Base-by-base conservation (phyloP, 352 stramenopile genomes). In the Globisporangium cystogenes region DNA sequence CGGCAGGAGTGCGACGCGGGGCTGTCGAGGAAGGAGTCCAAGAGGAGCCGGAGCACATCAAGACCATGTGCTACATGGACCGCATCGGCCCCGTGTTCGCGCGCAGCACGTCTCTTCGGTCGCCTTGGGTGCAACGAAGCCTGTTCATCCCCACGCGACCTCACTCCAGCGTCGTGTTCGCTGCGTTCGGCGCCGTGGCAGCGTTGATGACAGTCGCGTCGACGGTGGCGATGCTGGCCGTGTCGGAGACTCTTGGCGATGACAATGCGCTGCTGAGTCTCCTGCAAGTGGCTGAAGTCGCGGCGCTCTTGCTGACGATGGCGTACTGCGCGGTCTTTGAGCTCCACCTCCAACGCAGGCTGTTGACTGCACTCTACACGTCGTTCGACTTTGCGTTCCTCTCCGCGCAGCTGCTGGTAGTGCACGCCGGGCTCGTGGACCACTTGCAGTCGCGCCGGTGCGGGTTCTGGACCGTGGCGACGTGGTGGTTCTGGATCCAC, bases 321-420 rank as follows among this genome's bases (percentile, higher is more conserved):
- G 11, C 33, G 6, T 56, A 49, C 29, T 50, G 40, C 7, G 10
- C n/a, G 2, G 42, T 8, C 18, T 56, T 18, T 15, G 37, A 14
- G 11, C 26, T 48, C 0, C 52, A 53, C 10, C 55, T 43, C 16
- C 57, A 64, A 15, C 45, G 57, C 5, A 39, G 12, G 4, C 16
- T 59, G 24, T 14, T 51, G 4, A 0, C 18, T 0, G 37, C 54
- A 7, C 48, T 66, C 23, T 21, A 47, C 20, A 62, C 49, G 10
- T 62, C 43, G 12, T 66, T 66, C 15, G 49, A 59, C 20, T 62
- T 53, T 20, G 36, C 21, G 3, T 66, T 59, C 26, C 43, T 66
- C 12, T 64, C 55, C 6, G 24, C 23, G 15, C 55, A 58, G 15
- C 1, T 60, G n/a, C 45, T 51, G 0, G 24, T 57, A 4, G 31